Conservation (phyloP, 768 basidiomycete genomes). For the Ephemerocybe angulata region DNA sequence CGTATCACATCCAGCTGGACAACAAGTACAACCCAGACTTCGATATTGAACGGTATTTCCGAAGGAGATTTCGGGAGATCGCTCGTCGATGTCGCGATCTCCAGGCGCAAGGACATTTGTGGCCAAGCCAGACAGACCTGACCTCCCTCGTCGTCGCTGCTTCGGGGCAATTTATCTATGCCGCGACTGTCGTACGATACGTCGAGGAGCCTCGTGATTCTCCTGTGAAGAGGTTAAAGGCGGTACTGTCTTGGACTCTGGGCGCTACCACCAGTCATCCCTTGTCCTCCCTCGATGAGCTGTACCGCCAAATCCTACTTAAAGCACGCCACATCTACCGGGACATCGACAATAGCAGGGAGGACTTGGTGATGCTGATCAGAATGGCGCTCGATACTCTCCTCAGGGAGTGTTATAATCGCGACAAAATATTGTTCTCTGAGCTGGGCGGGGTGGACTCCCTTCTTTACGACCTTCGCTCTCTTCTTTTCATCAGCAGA, state of each 20-base stretch:
- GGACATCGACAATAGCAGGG: neutral
- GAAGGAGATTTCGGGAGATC: slow-evolving; percentile 3
- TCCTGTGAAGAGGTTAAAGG: neutral
- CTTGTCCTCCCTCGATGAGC: slow-evolving; percentile 13
- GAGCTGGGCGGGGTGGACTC: neutral
- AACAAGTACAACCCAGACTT: neutral
- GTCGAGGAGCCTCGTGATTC: slow-evolving; percentile 10
- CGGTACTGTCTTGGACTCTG: slow-evolving; percentile 1
- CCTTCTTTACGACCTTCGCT: neutral
- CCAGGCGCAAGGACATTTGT: neutral
- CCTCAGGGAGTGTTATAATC: neutral
- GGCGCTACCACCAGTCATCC: neutral
- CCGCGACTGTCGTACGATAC: slow-evolving; percentile 24
- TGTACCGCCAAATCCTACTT: slow-evolving; percentile 10
- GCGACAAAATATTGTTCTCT: neutral
- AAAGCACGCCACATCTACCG: neutral
- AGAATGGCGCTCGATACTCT: neutral
- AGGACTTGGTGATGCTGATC: neutral
- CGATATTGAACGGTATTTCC: slow-evolving; percentile 8
- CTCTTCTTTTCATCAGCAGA: neutral
- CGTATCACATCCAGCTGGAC: neutral
- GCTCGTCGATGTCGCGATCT: neutral
- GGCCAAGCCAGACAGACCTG: slow-evolving; percentile 9
- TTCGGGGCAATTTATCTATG: slow-evolving; percentile 23
- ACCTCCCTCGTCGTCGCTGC: slow-evolving; percentile 15